These are phyloP conservation scores for Penicillium malachiteum DNA, from an alignment of 495 filamentous ascomycete species.

Conservation along the genomic window DNA sequence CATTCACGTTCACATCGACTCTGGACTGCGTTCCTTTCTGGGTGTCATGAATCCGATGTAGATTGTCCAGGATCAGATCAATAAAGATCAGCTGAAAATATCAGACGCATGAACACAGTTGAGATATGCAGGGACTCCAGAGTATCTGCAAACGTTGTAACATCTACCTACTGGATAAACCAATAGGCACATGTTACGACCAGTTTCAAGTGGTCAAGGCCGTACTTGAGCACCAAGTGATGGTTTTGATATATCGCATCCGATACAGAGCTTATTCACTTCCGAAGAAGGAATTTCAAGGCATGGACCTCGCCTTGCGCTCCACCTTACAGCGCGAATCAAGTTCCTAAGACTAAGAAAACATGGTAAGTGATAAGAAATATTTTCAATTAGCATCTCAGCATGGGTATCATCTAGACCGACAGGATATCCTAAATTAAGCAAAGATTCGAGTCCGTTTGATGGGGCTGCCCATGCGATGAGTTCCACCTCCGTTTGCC, in stretches of 20 bases:
- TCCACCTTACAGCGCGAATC: constrained; percentile 57
- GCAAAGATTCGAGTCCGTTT: constrained; percentile 45
- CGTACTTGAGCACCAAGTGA: constrained; percentile 4
- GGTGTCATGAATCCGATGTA: constrained; percentile 24
- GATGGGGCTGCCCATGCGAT: constrained; percentile 39
- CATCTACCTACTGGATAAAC: constrained; percentile 7
- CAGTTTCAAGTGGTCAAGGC: not conserved
- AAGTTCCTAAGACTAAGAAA: not conserved
- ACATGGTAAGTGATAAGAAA: constrained; percentile 9
- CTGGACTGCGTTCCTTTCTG: constrained; percentile 10
- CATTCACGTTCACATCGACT: constrained; percentile 13
- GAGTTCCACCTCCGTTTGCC: constrained; percentile 31
- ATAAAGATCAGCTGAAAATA: not conserved
- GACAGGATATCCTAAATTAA: constrained; percentile 22
- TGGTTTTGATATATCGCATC: constrained; percentile 54
- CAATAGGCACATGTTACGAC: not conserved
- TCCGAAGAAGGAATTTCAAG: constrained; percentile 48
- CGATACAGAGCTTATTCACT: constrained; percentile 58
- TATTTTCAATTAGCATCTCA: constrained; percentile 7
- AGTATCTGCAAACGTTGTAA: constrained; percentile 12
- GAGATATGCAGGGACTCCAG: constrained; percentile 11
- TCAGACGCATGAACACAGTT: constrained; percentile 8
- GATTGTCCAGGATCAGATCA: constrained; percentile 24
- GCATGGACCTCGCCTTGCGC: constrained; percentile 56
- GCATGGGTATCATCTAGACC: constrained; percentile 33